Evolutionary conservation across 2,329 filamentous ascomycete genomes (phyloP).

Genomic region (Apiospora kogelbergensis): DNA sequence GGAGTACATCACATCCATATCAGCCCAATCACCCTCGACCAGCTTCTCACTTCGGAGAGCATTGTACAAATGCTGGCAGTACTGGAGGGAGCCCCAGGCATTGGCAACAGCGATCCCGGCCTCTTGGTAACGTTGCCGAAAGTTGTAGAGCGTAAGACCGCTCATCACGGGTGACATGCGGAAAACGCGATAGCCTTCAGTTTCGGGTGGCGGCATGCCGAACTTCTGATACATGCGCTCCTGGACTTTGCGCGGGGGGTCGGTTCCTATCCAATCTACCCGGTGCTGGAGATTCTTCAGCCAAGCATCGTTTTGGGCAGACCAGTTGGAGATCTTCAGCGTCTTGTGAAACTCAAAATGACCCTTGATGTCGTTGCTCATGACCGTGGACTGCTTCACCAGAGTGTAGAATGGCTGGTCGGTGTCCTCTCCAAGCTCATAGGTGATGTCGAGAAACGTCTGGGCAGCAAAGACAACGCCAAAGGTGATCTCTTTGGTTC

Average conservation of each 20-base stretch:
- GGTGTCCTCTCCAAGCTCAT: slow-evolving; percentile 25
- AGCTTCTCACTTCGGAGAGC: slow-evolving; percentile 32
- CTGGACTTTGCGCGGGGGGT: slow-evolving; percentile 23
- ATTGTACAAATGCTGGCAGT: slow-evolving; percentile 42
- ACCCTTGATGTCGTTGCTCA: slow-evolving; percentile 25
- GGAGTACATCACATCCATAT: slow-evolving; percentile 37
- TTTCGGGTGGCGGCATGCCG: neutral
- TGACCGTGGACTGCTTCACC: slow-evolving; percentile 14
- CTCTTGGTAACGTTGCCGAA: slow-evolving; percentile 32
- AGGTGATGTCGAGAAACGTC: slow-evolving; percentile 41
- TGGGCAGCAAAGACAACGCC: slow-evolving; percentile 40
- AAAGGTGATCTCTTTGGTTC: slow-evolving; percentile 32
- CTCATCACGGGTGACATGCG: slow-evolving; percentile 37
- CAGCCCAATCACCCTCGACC: slow-evolving; percentile 32
- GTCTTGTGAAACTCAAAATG: slow-evolving; percentile 32
- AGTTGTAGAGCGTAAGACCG: slow-evolving; percentile 37
- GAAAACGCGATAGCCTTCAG: slow-evolving; percentile 29
- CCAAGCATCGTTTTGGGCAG: slow-evolving; percentile 25
- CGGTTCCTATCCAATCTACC: slow-evolving; percentile 25
- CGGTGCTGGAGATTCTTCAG: slow-evolving; percentile 18
- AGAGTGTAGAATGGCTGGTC: slow-evolving; percentile 15
- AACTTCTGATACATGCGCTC: neutral
- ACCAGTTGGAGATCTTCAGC: slow-evolving; percentile 30
- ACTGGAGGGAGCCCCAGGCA: slow-evolving; percentile 40
- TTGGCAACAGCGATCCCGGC: slow-evolving; percentile 33